Evolutionary conservation across 163 green algal genomes (phyloP), one percentile per base, ranked within the genome.

Genomic region (Volvox carteri): DNA sequence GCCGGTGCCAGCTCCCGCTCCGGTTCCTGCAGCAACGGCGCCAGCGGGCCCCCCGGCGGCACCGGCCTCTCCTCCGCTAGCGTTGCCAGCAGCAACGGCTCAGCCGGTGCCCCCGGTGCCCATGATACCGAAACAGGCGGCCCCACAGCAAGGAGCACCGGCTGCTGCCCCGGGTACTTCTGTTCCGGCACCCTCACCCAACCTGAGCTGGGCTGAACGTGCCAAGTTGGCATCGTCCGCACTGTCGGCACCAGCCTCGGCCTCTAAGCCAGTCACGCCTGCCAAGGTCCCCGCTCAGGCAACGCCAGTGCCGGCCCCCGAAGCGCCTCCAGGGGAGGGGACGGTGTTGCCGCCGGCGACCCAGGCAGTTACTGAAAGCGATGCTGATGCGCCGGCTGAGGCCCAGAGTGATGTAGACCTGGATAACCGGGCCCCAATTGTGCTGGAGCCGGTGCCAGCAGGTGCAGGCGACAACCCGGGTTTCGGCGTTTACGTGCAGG

Each of bases 201-300:
- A 88, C 48, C 54, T 89, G n/a, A 89, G 54, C 84, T 89, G 84
- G 84, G 84, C 84, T n/a, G 84, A 77, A 41, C 84, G 84, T 16
- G 70, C 72, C 11, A 84, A 62, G 42, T 73, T 84, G 6, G 83
- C 83, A 0, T 46, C 67, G 0, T 19, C 65, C 21, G 65, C 65
- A 6, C 44, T 46, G 44, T n/a, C n/a, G 1, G 79, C 79, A 7
- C 39, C 54, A 12, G 42, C 42, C 25, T 65, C 78, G 33, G 44
- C 30, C 5, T 39, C 68, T 5, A 88, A 88, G 67, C 68, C 48
- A 9, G 28, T 18, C 3, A 74, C 68, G 48, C 83, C 83, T 0
- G 83, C 83, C 0, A 88, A 88, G 37, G 30, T 42, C 8, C 56
- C 56, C 0, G 37, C 67, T 67, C 54, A 18, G 8, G 30, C 65